Evolutionary conservation across 176 grass and related monocot genomes (phyloP).

Genomic region (Rhynchospora tenuis): DNA sequence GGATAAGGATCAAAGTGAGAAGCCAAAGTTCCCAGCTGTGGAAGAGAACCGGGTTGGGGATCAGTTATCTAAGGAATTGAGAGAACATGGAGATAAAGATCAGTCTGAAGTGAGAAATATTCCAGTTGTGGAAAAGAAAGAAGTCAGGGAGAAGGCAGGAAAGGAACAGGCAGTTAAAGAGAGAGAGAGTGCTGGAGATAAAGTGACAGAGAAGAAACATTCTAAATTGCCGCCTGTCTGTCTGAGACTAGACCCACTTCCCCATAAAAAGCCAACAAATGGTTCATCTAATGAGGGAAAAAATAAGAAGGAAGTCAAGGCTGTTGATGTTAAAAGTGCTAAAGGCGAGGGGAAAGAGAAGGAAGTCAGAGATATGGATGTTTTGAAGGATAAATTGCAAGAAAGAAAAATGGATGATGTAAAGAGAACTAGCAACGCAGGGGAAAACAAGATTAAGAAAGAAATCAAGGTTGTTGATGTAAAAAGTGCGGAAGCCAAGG

Average conservation of each 20-base stretch:
- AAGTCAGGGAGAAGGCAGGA: conserved; percentile 32
- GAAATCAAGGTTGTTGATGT: not conserved
- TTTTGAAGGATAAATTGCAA: not conserved
- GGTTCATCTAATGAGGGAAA: conserved; percentile 30
- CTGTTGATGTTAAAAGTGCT: conserved; percentile 22
- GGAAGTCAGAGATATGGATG: not conserved
- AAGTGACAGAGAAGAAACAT: conserved; percentile 30
- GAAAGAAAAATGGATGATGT: not conserved
- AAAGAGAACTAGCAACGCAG: not conserved
- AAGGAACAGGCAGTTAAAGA: conserved; percentile 31
- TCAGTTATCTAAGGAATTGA: not conserved
- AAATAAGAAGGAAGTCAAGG: conserved; percentile 17
- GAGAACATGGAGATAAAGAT: not conserved
- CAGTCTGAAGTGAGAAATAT: conserved; percentile 31
- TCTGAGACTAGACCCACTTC: conserved; percentile 63
- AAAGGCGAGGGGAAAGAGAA: not conserved
- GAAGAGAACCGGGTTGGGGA: conserved; percentile 6
- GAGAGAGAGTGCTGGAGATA: conserved; percentile 26
- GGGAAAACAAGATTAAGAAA: conserved; percentile 16
- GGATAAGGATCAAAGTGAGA: conserved; percentile 31
- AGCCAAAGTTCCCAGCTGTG: conserved; percentile 9
- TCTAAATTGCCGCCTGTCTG: conserved; percentile 79
- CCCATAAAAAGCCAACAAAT: conserved; percentile 57
- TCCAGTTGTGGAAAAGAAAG: conserved; percentile 31
- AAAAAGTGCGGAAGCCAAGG: not conserved